These are phyloP conservation scores for Tinospora cordifolia DNA, from an alignment of 164 flowering plant species.

Conservation along the genomic window DNA sequence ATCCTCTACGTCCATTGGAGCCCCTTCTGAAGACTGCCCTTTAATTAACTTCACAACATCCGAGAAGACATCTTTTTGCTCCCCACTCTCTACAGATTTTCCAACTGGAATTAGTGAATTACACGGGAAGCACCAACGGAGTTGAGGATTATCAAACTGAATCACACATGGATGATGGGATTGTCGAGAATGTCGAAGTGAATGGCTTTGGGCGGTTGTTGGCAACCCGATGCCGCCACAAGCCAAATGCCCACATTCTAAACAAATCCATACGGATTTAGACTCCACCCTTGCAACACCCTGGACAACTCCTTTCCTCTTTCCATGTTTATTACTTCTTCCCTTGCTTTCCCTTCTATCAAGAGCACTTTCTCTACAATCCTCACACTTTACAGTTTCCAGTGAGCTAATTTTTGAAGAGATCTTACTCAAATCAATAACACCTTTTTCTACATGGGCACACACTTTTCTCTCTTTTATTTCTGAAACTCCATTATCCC, in stretches of 20 bases:
- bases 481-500: constrained; percentile 25
- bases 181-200: constrained; percentile 49
- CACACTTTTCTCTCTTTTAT: constrained; percentile 43
- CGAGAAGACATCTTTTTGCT: constrained; percentile 33
- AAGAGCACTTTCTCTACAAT: constrained; percentile 47
- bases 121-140: constrained; percentile 81
- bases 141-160: constrained; percentile 57
- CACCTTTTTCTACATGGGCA: constrained; percentile 49
- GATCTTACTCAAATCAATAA: constrained; percentile 43
- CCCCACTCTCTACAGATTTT: constrained; percentile 39
- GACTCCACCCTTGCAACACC: constrained; percentile 30
- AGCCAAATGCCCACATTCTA: constrained; percentile 75
- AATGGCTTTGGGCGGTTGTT: constrained; percentile 56
- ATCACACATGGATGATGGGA: constrained; percentile 58
- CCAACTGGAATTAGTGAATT: constrained; percentile 40
- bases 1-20: constrained; percentile 48
- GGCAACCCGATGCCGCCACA: constrained; percentile 90
- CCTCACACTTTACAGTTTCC: constrained; percentile 45
- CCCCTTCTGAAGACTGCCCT: constrained; percentile 21
- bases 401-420: constrained; percentile 32
- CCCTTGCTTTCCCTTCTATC: constrained; percentile 48
- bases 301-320: constrained; percentile 42
- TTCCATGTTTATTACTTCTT: constrained; percentile 64
- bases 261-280: constrained; percentile 76
- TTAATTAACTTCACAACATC: constrained; percentile 57